Evolutionary conservation across 2,329 filamentous ascomycete genomes (phyloP).

Genomic region (Trichophyton equinum): DNA sequence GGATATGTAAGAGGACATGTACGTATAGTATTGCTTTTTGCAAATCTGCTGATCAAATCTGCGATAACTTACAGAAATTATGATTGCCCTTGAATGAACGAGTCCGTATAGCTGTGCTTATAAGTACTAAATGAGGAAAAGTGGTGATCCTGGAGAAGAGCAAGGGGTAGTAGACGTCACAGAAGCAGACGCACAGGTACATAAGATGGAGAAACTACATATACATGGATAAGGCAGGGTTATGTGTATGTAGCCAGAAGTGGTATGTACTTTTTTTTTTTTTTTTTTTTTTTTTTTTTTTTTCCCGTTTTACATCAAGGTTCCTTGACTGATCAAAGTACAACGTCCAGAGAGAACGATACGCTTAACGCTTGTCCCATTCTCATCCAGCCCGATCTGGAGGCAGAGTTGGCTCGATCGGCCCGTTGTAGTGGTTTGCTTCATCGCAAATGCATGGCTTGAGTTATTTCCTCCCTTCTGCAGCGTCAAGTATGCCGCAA

Average conservation of each 20-base stretch:
- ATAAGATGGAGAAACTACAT: background rate
- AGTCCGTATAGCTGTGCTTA: background rate
- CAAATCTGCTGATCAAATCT: background rate
- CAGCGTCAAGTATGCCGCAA: conserved; percentile 35
- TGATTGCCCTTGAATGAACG: background rate
- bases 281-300: background rate
- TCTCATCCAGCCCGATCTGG: conserved; percentile 30
- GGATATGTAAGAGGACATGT: background rate
- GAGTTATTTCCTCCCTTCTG: conserved; percentile 25
- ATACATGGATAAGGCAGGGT: background rate
- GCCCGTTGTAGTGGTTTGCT: conserved; percentile 42
- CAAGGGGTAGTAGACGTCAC: background rate
- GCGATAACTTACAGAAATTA: background rate
- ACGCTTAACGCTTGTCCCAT: conserved; percentile 15
- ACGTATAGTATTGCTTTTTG: background rate
- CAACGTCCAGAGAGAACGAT: conserved; percentile 14
- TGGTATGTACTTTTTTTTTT: background rate
- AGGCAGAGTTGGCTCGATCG: conserved; percentile 39
- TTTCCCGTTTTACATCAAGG: conserved; percentile 6
- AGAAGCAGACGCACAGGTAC: background rate
- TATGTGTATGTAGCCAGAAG: background rate
- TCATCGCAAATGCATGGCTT: conserved; percentile 28
- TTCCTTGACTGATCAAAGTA: conserved; percentile 15
- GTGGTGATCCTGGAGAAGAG: background rate
- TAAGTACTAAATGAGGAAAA: background rate